Evolutionary conservation across 2,329 filamentous ascomycete genomes (phyloP).

Genomic region (Seiridium cupressi): DNA sequence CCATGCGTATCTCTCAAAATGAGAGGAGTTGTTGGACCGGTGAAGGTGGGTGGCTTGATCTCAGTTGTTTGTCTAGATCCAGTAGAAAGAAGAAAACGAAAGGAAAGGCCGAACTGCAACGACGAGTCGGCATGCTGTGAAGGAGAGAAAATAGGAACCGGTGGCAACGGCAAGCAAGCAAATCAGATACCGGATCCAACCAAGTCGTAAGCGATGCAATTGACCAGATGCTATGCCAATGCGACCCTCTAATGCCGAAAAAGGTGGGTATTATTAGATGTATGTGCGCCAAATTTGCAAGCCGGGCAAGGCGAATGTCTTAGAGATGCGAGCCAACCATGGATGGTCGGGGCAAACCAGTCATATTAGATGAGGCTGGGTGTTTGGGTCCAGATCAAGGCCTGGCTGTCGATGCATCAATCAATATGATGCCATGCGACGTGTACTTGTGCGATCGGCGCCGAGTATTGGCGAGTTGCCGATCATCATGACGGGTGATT

Average conservation of each 20-base stretch:
- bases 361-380: too few relatives aligned
- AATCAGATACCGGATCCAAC: conserved; percentile 29
- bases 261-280: conserved; percentile 24
- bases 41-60: neutral
- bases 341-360: neutral
- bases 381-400: neutral
- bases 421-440: conserved; percentile 66
- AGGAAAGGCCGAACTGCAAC: conserved; percentile 2
- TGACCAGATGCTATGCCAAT: conserved; percentile 29
- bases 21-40: neutral
- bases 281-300: conserved; percentile 7
- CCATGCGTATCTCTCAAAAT: conserved; percentile 12
- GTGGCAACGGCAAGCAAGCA: conserved; percentile 17
- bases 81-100: conserved; percentile 7
- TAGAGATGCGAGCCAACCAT: neutral
- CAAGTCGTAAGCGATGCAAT: conserved; percentile 25
- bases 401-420: neutral
- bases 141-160: conserved; percentile 15
- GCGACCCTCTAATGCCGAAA: conserved; percentile 26
- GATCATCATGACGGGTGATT: conserved; percentile 41
- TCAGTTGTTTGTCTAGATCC: neutral
- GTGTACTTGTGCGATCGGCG: conserved; percentile 50
- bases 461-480: conserved; percentile 43
- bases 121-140: conserved; percentile 14
- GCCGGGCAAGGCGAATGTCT: conserved; percentile 7